phyloP scores from a whole-genome alignment of 1,284 basidiomycete genomes.

The Rhodotorula sp. region DNA sequence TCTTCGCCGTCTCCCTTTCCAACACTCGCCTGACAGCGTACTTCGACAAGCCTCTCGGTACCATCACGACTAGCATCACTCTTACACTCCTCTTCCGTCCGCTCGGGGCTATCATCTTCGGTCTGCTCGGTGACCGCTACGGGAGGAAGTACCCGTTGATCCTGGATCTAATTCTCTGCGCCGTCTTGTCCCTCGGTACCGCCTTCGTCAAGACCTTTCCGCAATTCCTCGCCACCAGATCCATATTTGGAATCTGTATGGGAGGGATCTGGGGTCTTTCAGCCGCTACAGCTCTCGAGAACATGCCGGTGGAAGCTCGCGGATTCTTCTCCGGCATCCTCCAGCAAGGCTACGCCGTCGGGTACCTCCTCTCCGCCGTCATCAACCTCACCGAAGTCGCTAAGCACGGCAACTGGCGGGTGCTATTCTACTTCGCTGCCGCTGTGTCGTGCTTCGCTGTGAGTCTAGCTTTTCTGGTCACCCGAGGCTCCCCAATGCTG shows the following conservation, averaged over 20 bases:
- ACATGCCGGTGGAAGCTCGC: slow-evolving; percentile 79
- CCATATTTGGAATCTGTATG: slow-evolving; percentile 51
- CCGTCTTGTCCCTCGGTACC: slow-evolving; percentile 62
- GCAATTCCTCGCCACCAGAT: slow-evolving; percentile 53
- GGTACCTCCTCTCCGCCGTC: slow-evolving; percentile 28
- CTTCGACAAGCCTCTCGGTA: slow-evolving; percentile 28
- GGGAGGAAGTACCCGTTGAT: slow-evolving; percentile 74
- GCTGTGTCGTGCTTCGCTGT: slow-evolving; percentile 64
- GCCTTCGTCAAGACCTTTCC: slow-evolving; percentile 54
- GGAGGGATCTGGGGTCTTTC: slow-evolving; percentile 54
- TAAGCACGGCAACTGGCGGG: slow-evolving; percentile 52
- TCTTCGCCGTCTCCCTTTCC: slow-evolving; percentile 73
- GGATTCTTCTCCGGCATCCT: slow-evolving; percentile 76
- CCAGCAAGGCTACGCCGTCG: slow-evolving; percentile 48
- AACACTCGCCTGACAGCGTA: slow-evolving; percentile 16
- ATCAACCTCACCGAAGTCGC: slow-evolving; percentile 39
- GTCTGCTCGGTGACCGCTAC: slow-evolving; percentile 43
- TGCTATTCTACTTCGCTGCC: slow-evolving; percentile 45
- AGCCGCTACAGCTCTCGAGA: slow-evolving; percentile 71
- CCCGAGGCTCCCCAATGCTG: no score
- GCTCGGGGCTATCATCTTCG: slow-evolving; percentile 78
- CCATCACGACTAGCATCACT: slow-evolving; percentile 65
- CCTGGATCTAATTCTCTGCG: slow-evolving; percentile 56
- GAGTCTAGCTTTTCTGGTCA: no score
- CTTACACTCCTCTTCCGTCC: slow-evolving; percentile 88